Evolutionary conservation across 1,284 basidiomycete genomes (phyloP).

Genomic region (Entoloma clypeatum): DNA sequence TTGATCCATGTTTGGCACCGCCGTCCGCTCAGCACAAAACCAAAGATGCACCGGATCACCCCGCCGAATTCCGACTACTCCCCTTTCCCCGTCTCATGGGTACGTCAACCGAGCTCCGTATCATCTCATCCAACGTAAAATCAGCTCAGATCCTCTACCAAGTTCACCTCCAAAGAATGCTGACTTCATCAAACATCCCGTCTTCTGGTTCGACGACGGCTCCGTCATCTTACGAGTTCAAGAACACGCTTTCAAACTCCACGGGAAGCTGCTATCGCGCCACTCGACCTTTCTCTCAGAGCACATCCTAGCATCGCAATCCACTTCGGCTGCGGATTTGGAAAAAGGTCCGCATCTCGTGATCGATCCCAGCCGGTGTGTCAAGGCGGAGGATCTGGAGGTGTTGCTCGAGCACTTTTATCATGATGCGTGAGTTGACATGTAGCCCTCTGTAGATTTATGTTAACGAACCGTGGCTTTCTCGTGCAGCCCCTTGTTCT

Average conservation of each 20-base stretch:
- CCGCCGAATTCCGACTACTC: too few species aligned
- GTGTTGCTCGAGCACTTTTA: slow-evolving; percentile 58
- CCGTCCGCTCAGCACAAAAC: too few species aligned
- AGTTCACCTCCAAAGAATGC: too few species aligned
- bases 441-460: slow-evolving; percentile 1
- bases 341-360: slow-evolving; percentile 16
- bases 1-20: too few species aligned
- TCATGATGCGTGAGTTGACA: slow-evolving; percentile 52
- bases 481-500: slow-evolving; percentile 41
- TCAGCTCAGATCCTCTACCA: too few species aligned
- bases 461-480: slow-evolving; percentile 6
- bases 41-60: too few species aligned
- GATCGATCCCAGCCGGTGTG: slow-evolving; percentile 33
- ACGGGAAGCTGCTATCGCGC: slow-evolving; percentile 45
- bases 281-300: slow-evolving; percentile 43
- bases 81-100: too few species aligned
- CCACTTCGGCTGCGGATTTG: neutral
- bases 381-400: slow-evolving; percentile 46
- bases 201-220: slow-evolving; percentile 64
- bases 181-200: slow-evolving; percentile 30
- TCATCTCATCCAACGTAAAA: too few species aligned
- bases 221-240: slow-evolving; percentile 46
- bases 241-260: slow-evolving; percentile 47
- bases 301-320: neutral
- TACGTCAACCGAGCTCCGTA: too few species aligned